Evolutionary conservation across 805 yeast species (phyloP).

Genomic region (Saccharomycopsis babjevae): DNA sequence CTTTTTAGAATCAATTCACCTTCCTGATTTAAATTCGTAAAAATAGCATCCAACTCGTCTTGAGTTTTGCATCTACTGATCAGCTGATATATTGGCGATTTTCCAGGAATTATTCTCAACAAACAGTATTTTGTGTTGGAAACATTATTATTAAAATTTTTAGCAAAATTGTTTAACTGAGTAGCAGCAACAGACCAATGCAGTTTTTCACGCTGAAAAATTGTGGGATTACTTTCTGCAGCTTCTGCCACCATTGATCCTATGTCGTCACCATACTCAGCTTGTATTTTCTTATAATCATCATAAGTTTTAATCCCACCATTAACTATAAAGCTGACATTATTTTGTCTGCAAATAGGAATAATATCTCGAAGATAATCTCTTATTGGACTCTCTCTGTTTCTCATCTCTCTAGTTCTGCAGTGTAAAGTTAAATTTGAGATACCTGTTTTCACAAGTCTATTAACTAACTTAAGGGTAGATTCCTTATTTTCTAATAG

Average conservation of each 20-base stretch:
- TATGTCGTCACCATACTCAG: slow-evolving; percentile 43
- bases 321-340: slow-evolving; percentile 69
- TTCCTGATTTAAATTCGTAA: neutral
- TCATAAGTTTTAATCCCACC: slow-evolving; percentile 55
- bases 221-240: slow-evolving; percentile 81
- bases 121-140: slow-evolving; percentile 78
- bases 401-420: slow-evolving; percentile 81
- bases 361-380: slow-evolving; percentile 55
- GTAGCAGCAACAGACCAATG: slow-evolving; percentile 46
- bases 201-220: slow-evolving; percentile 39
- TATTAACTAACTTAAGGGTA: slow-evolving; percentile 48
- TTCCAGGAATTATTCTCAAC: slow-evolving; percentile 71
- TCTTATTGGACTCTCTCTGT: slow-evolving; percentile 71
- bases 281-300: slow-evolving; percentile 46
- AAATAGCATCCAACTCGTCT: slow-evolving; percentile 1
- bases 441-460: slow-evolving; percentile 69
- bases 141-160: slow-evolving; percentile 46
- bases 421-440: slow-evolving; percentile 84
- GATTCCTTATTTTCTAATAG: slow-evolving; percentile 53
- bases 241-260: slow-evolving; percentile 93
- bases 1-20: neutral
- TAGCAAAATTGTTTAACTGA: slow-evolving; percentile 48
- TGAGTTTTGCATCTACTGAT: slow-evolving; percentile 41
- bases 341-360: slow-evolving; percentile 46
- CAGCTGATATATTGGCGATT: slow-evolving; percentile 45